Base-by-base conservation (phyloP, 495 filamentous ascomycete species). In the Penicillium atrosanguineum region DNA sequence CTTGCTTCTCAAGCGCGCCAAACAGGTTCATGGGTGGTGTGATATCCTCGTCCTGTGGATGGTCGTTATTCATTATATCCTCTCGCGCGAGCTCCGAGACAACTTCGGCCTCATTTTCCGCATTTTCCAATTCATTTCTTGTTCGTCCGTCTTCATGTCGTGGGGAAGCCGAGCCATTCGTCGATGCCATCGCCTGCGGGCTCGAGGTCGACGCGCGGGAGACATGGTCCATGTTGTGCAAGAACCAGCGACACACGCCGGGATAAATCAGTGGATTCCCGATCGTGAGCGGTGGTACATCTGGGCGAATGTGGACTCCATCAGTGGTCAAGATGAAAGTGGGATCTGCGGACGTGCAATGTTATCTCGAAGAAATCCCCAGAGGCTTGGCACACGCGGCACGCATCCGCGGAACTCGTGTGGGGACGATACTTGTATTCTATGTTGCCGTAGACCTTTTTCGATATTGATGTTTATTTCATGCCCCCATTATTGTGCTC, bases 171-270 rank as follows among this genome's bases (percentile, higher is more conserved):
- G 48, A 46, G n/a, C 50, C 57, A 29, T 28, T 43, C 45, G 53
- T 51, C 37, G 62, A 53, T 15, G 53, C 59, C 43, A 44, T 26
- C 25, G 60, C 55, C 39, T 44, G 61, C 47, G 46, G 45, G 55
- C 48, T 68, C 46, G 59, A 58, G 46, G 59, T 57, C 21, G 60
- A 66, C 41, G 55, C 57, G 46, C 62, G 52, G 39, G 58, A 57
- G 50, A 53, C 65, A 73, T 70, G 59, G 52, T 65, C 66, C 72
- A 75, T 75, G 20, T 60, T 63, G 51, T 46, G 47, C 53, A 47
- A 37, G 46, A 31, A 55, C 41, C 36, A 49, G 40, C 25, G n/a
- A n/a, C 28, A 31, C 20, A 45, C 21, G 37, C 15, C 37, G 29
- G 23, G 25, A 38, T 46, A 25, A 21, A 42, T 53, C 49, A 48